Evolutionary conservation across 768 basidiomycete species (phyloP).

Genomic region (Lentinula detonsa): DNA sequence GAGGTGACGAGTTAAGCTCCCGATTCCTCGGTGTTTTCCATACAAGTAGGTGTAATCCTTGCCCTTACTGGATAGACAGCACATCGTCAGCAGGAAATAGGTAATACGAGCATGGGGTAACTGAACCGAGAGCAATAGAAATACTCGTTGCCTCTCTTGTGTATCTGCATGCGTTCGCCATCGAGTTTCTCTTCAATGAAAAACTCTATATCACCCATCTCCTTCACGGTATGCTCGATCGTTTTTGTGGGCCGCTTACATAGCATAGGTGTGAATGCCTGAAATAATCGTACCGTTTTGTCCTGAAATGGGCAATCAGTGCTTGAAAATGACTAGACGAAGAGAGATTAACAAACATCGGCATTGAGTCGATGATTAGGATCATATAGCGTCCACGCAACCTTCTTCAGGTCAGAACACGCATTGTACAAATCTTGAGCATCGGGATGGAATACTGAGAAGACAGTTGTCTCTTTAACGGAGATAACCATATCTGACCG

Average conservation of each 20-base stretch:
- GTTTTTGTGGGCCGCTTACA: slow-evolving; percentile 83
- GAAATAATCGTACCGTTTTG: slow-evolving; percentile 76
- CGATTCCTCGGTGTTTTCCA: slow-evolving; percentile 74
- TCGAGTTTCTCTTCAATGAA: slow-evolving; percentile 97
- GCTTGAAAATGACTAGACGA: not conserved
- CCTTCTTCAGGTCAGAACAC: slow-evolving; percentile 92
- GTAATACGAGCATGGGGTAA: slow-evolving; percentile 4
- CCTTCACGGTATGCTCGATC: slow-evolving; percentile 77
- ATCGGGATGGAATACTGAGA: slow-evolving; percentile 89
- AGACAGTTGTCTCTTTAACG: slow-evolving; percentile 90
- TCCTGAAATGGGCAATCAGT: slow-evolving; percentile 43
- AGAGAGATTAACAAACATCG: slow-evolving; percentile 31
- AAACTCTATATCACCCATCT: slow-evolving; percentile 77
- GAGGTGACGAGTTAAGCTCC: slow-evolving; percentile 87
- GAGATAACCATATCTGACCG: slow-evolving; percentile 80
- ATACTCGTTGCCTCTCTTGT: slow-evolving; percentile 87
- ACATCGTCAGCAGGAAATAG: not conserved
- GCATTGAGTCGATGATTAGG: slow-evolving; percentile 58
- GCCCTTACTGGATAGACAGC: slow-evolving; percentile 54
- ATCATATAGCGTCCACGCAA: slow-evolving; percentile 86
- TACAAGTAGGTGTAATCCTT: slow-evolving; percentile 92
- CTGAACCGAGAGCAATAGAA: slow-evolving; percentile 85
- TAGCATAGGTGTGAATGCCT: slow-evolving; percentile 91
- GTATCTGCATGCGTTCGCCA: slow-evolving; percentile 93
- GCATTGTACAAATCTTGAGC: slow-evolving; percentile 94